Conservation (phyloP, 805 yeast species). For the Clavispora phyllophila region DNA sequence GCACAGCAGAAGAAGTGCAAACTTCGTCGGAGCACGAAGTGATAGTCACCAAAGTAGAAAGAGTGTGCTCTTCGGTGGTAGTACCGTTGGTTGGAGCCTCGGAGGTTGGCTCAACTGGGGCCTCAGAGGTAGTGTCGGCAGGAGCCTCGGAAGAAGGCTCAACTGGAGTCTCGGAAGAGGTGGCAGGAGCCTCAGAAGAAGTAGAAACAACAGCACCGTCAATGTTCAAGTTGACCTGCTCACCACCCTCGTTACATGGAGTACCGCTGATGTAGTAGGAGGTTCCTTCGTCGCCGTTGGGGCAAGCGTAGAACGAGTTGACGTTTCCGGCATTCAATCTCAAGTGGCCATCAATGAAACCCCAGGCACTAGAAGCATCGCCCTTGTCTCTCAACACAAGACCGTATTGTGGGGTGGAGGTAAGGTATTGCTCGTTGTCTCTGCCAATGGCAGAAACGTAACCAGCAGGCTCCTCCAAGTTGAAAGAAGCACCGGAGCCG, state of each 20-base stretch:
- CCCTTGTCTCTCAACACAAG: conserved; percentile 10
- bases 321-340: conserved; percentile 16
- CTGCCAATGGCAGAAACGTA: conserved; percentile 19
- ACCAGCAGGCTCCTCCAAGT: conserved; percentile 29
- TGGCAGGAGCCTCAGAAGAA: conserved; percentile 20
- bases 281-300: conserved; percentile 8
- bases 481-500: conserved; percentile 16
- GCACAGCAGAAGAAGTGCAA: conserved; percentile 6
- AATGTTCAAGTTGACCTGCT: conserved; percentile 7
- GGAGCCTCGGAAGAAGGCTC: conserved; percentile 4
- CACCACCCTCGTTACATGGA: conserved; percentile 8
- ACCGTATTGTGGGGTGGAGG: conserved; percentile 12
- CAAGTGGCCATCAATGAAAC: conserved; percentile 22
- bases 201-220: conserved; percentile 15
- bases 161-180: conserved; percentile 20
- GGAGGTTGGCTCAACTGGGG: conserved; percentile 2
- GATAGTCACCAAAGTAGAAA: conserved; percentile 22
- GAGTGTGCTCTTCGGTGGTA: conserved; percentile 12
- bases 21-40: conserved; percentile 19
- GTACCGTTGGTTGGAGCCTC: conserved; percentile 3
- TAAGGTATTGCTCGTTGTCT: conserved; percentile 6
- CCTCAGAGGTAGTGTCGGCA: too few relatives aligned
- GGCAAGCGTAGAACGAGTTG: conserved; percentile 24
- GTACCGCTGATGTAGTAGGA: conserved; percentile 12
- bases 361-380: conserved; percentile 23